Percentiles rank a stretch among this genome's conserved stretches.
phyloP scores from a whole-genome alignment of 495 filamentous ascomycete genomes.

The Aspergillus sclerotioniger region DNA sequence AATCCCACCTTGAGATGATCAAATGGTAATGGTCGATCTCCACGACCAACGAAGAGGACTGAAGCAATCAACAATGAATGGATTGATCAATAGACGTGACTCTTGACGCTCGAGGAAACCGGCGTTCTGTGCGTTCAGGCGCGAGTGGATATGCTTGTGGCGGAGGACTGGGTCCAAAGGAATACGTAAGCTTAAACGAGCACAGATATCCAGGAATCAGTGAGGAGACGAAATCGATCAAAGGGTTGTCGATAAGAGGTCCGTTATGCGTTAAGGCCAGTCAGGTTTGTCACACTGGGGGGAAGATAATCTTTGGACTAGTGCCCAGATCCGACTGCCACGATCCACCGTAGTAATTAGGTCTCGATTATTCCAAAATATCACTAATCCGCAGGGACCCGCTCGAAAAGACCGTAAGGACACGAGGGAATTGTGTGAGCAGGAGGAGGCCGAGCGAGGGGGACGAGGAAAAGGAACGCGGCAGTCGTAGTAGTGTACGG shows the following conservation, averaged over 20 bases:
- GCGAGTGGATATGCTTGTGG: constrained; percentile 16
- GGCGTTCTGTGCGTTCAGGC: constrained; percentile 5
- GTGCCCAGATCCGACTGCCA: constrained; percentile 12
- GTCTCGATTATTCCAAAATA: constrained; percentile 21
- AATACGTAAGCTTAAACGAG: constrained; percentile 25
- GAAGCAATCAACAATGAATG: not conserved
- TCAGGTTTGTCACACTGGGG: constrained; percentile 4
- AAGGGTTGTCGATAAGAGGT: constrained; percentile 6
- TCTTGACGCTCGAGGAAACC: constrained; percentile 7
- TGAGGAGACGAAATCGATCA: constrained; percentile 10
- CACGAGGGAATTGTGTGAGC: constrained; percentile 23
- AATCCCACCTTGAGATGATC: not conserved
- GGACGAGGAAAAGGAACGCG: constrained; percentile 27
- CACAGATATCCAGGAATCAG: constrained; percentile 3
- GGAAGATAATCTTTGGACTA: constrained; percentile 10
- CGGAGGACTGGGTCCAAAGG: constrained; percentile 17
- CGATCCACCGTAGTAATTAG: constrained; percentile 16
- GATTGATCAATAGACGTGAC: constrained; percentile 1
- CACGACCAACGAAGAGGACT: not conserved
- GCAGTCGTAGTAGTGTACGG: constrained; percentile 23
- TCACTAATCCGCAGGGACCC: constrained; percentile 26
- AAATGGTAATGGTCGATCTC: not conserved
- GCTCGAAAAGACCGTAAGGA: constrained; percentile 27
- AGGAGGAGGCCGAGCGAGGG: constrained; percentile 25
- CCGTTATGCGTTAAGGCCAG: constrained; percentile 14